These are phyloP conservation scores for Phialophora verrucosa DNA, from an alignment of 2,329 filamentous ascomycete species.

Conservation along the genomic window DNA sequence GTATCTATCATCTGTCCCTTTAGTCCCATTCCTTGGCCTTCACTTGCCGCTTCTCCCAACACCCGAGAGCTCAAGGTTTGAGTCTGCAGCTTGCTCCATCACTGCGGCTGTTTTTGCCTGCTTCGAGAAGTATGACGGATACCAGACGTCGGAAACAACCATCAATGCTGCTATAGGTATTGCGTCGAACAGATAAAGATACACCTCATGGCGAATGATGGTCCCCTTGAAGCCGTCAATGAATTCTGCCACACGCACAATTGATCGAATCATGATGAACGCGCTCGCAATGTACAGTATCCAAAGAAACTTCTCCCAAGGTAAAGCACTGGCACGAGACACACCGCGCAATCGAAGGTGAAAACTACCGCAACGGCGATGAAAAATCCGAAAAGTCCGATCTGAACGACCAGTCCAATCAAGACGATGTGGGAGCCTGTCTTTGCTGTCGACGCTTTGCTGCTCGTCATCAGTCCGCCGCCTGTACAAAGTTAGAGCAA, in stretches of 20 bases:
- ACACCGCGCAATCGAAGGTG: constrained; percentile 52
- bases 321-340: constrained; percentile 39
- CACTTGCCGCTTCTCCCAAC: not conserved
- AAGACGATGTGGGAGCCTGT: constrained; percentile 50
- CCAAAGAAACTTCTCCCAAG: constrained; percentile 48
- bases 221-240: constrained; percentile 42
- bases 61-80: not conserved
- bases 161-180: constrained; percentile 40
- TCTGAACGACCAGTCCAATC: constrained; percentile 62
- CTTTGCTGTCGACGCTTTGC: constrained; percentile 13
- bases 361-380: constrained; percentile 55
- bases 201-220: constrained; percentile 42
- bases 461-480: constrained; percentile 28
- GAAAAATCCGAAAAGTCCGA: constrained; percentile 64
- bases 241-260: constrained; percentile 44
- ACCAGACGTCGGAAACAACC: constrained; percentile 7
- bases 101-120: constrained; percentile 2
- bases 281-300: constrained; percentile 40
- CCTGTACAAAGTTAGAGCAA: constrained; percentile 38
- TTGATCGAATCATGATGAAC: constrained; percentile 42
- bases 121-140: constrained; percentile 19
- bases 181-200: constrained; percentile 45
- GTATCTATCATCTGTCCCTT: no score
- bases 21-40: no score
- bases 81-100: constrained; percentile 3